These are phyloP conservation scores for Sclerospora graminicola DNA, from an alignment of 352 stramenopile genomes.

Conservation along the genomic window DNA sequence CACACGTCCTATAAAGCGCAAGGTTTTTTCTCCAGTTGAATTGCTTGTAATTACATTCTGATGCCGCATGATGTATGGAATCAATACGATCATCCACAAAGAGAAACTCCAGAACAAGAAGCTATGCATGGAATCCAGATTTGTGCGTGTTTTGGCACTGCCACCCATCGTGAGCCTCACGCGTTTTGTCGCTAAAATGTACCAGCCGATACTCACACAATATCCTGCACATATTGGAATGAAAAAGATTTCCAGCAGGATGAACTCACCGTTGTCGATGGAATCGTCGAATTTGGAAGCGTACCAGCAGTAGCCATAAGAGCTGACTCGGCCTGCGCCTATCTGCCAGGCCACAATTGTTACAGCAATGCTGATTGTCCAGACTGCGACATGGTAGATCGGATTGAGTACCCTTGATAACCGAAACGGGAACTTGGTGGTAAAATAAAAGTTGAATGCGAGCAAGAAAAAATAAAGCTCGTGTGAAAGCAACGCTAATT, in stretches of 20 bases:
- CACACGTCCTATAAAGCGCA: constrained; percentile 63
- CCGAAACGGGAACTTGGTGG: constrained; percentile 79
- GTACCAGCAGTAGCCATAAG: constrained; percentile 83
- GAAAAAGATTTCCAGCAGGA: constrained; percentile 60
- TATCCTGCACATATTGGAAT: constrained; percentile 46
- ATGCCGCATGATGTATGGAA: constrained; percentile 64
- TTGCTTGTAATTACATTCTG: constrained; percentile 38
- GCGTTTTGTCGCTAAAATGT: constrained; percentile 60
- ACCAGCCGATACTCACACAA: constrained; percentile 59
- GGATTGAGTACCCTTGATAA: constrained; percentile 56
- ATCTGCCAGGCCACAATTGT: constrained; percentile 41
- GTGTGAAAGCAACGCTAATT: constrained; percentile 63
- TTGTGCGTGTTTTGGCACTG: constrained; percentile 42
- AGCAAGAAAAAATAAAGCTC: constrained; percentile 83
- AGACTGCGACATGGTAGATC: constrained; percentile 67
- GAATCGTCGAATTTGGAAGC: constrained; percentile 14
- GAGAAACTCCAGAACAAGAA: constrained; percentile 67
- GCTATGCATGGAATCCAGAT: constrained; percentile 67
- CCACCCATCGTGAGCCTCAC: constrained; percentile 45
- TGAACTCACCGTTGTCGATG: constrained; percentile 36
- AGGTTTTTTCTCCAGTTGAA: constrained; percentile 38
- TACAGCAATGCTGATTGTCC: constrained; percentile 35
- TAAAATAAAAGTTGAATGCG: constrained; percentile 82
- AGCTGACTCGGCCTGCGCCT: constrained; percentile 40
- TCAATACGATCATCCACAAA: constrained; percentile 55